Evolutionary conservation across 176 grass and related monocot species (phyloP), one percentile per base, ranked within the genome.

Genomic region (Ensete glaucum): DNA sequence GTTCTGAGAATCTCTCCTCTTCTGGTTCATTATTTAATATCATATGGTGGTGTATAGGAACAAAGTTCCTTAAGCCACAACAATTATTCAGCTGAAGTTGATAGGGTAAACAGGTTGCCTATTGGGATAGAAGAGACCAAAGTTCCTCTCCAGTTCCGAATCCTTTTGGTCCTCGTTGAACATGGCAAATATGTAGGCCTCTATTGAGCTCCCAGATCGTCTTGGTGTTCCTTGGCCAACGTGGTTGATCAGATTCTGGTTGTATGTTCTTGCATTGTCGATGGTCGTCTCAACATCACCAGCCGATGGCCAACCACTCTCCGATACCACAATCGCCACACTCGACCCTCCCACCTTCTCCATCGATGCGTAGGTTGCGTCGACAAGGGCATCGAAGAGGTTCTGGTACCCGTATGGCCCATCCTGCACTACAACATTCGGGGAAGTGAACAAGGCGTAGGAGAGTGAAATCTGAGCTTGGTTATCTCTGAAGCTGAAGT

Each of bases 311-410:
- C 71, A 73, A 9, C 71, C 71, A 15, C 50, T 73, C 71, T 73
- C 52, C 2, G 71, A 73, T 2, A 55, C 51, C n/a, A 73, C 71
- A 8, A 73, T 73, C 50, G 1, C 11, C 22, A 73, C 71, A 5
- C 14, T 26, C 21, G n/a, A 12, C 3, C 71, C 71, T 1, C 71
- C 71, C 0, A 73, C 71, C 51, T 73, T 73, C 49, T 73, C 71
- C 51, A 73, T 2, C 51, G 71, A 50, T 19, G 51, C 71, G 20
- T 73, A 73, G 20, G 12, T 1, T 1, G 71, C 71, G 51, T 73
- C 71, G 11, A 73, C 71, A 20, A 73, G 27, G 2, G 51, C 52
- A n/a, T 73, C 71, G 51, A 73, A 73, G n/a, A 73, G 29, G 67
- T 70, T 70, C 16, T n/a, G 17, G 34, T 70, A 70, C 0, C 1